Conservation (phyloP, 345 rosid genomes). For the Hibiscus tridactylites region DNA sequence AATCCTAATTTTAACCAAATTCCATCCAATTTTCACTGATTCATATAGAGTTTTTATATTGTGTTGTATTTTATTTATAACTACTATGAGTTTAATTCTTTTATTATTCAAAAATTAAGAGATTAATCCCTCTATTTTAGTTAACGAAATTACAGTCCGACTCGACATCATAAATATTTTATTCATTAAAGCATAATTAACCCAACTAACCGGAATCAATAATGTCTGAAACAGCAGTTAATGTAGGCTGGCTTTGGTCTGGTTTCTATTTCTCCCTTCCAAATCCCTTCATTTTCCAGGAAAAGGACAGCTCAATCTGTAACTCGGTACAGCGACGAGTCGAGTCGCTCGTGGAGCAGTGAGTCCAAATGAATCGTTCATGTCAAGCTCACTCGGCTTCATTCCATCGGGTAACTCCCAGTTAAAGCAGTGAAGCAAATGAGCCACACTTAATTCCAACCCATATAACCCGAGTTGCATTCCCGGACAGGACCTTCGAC, state of each 20-base stretch:
- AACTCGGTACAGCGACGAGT: conserved; percentile 50
- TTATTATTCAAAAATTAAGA: too few species aligned
- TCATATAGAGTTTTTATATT: too few species aligned
- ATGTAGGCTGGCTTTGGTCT: background rate
- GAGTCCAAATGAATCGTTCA: conserved; percentile 67
- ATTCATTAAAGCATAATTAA: too few species aligned
- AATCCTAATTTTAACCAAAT: too few species aligned
- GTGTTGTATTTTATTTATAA: too few species aligned
- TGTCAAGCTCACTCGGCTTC: conserved; percentile 50
- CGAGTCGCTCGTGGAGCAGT: conserved; percentile 62
- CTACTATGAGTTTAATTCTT: too few species aligned
- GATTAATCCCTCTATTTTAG: too few species aligned
- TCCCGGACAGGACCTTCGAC: conserved; percentile 78
- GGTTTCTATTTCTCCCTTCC: background rate
- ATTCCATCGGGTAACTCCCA: conserved; percentile 67
- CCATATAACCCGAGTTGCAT: conserved; percentile 72
- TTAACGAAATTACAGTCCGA: too few species aligned
- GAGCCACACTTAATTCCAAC: conserved; percentile 52
- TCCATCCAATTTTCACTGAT: too few species aligned
- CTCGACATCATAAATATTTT: too few species aligned
- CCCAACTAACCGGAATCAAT: too few species aligned
- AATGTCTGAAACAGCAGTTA: too few species aligned
- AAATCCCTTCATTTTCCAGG: background rate
- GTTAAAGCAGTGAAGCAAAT: conserved; percentile 60
- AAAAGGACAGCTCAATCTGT: conserved; percentile 33